These are phyloP conservation scores for Saturnispora besseyi DNA, from an alignment of 805 yeast genomes.

Conservation along the genomic window DNA sequence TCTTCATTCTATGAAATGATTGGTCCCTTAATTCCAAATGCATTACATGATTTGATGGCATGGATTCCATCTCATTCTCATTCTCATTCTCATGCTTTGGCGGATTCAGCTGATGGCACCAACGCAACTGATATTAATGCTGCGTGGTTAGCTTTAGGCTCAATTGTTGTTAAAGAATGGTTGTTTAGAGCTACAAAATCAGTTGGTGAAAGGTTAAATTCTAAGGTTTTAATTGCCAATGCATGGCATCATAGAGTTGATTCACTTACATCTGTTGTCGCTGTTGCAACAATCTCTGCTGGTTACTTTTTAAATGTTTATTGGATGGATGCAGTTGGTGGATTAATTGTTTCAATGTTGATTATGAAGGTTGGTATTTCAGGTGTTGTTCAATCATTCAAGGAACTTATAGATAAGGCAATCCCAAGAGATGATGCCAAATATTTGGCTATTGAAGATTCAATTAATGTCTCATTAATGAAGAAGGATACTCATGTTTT, in stretches of 20 bases:
- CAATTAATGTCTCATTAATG: slow-evolving; percentile 28
- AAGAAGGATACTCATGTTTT: slow-evolving; percentile 25
- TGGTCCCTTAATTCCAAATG: slow-evolving; percentile 59
- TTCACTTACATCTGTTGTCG: slow-evolving; percentile 84
- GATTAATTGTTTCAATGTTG: slow-evolving; percentile 71
- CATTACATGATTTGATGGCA: slow-evolving; percentile 45
- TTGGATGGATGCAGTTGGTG: slow-evolving; percentile 91
- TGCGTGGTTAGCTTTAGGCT: slow-evolving; percentile 91
- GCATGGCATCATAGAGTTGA: slow-evolving; percentile 99
- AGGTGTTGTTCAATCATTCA: slow-evolving; percentile 60
- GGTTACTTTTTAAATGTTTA: slow-evolving; percentile 70
- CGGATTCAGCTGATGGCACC: slow-evolving; percentile 14
- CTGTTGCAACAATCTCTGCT: slow-evolving; percentile 76
- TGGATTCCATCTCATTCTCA: slow-evolving; percentile 46
- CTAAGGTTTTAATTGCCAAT: slow-evolving; percentile 87
- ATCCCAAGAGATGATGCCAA: slow-evolving; percentile 42
- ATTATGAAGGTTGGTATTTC: slow-evolving; percentile 78
- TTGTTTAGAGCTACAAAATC: slow-evolving; percentile 74
- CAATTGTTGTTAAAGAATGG: slow-evolving; percentile 82
- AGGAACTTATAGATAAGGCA: slow-evolving; percentile 73
- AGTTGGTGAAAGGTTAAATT: slow-evolving; percentile 68
- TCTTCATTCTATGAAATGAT: slow-evolving; percentile 59
- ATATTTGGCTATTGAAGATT: slow-evolving; percentile 33
- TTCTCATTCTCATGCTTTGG: slow-evolving; percentile 31
- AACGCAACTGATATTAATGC: slow-evolving; percentile 72